A percentile compares a stretch with the other conserved stretches of the same genome.
These are phyloP conservation scores for Syzygium jambos DNA, from an alignment of 345 rosid genomes.

Conservation along the genomic window DNA sequence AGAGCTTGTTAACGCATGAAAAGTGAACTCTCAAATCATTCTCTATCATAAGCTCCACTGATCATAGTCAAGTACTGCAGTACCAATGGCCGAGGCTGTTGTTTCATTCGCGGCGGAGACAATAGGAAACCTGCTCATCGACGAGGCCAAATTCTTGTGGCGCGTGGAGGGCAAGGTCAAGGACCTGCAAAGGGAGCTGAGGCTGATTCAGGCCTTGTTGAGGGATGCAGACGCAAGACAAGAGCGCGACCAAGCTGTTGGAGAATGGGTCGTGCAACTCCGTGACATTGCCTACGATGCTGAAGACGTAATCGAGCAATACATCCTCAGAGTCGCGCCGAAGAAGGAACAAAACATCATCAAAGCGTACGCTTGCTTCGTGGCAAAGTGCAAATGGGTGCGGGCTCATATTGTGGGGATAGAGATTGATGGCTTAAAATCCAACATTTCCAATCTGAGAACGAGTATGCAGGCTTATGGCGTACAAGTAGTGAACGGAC, in stretches of 20 bases:
- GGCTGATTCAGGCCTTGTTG: slow-evolving; percentile 1
- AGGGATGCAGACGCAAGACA: slow-evolving; percentile 5
- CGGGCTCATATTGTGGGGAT: slow-evolving; percentile 10
- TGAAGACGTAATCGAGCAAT: slow-evolving; percentile 6
- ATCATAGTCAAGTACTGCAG: not conserved
- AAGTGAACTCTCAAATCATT: not conserved
- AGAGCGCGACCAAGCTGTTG: not conserved
- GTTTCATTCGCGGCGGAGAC: not conserved
- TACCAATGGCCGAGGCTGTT: not conserved
- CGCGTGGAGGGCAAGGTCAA: slow-evolving; percentile 1
- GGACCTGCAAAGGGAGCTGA: not conserved
- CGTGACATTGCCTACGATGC: slow-evolving; percentile 9
- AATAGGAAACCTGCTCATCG: slow-evolving; percentile 4
- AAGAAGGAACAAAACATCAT: not conserved
- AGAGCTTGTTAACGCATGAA: not conserved
- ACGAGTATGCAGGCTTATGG: slow-evolving; percentile 22
- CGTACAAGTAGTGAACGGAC: not conserved
- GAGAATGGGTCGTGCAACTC: not conserved
- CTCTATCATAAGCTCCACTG: not conserved
- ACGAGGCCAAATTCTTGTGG: not conserved
- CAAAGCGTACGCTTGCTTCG: not conserved
- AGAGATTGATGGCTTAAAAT: slow-evolving; percentile 15
- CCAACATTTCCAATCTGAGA: slow-evolving; percentile 5
- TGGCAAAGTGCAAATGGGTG: not conserved
- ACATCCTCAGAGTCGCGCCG: not conserved